A percentile compares a stretch with the other conserved stretches of the same genome.
phyloP scores from a whole-genome alignment of 495 filamentous ascomycete genomes.

The Penicillium diatomitis region DNA sequence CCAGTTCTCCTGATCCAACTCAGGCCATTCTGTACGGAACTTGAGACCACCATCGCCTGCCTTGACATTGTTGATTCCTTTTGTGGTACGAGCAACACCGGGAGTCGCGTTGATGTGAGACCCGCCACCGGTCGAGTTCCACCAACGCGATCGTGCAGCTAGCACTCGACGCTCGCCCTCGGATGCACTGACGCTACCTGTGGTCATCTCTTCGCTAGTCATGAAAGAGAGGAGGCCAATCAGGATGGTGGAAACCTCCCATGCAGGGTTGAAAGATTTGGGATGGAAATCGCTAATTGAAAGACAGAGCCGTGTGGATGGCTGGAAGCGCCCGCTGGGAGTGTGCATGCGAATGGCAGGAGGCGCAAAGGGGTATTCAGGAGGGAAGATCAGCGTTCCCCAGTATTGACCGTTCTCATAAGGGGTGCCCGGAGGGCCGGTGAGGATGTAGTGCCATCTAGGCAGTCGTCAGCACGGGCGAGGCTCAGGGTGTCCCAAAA shows the following conservation, averaged over 20 bases:
- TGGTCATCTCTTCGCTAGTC: constrained; percentile 99
- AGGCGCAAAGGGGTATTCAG: constrained; percentile 94
- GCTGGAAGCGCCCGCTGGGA: constrained; percentile 89
- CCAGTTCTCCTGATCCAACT: constrained; percentile 86
- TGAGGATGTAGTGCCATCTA: constrained; percentile 97
- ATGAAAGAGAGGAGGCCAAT: constrained; percentile 94
- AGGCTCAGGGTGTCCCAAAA: no score
- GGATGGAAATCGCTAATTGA: constrained; percentile 96
- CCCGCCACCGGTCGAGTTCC: constrained; percentile 96
- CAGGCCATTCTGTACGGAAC: constrained; percentile 83
- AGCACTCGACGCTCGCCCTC: constrained; percentile 70
- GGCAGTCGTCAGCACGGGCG: constrained; percentile 1
- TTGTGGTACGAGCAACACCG: constrained; percentile 35
- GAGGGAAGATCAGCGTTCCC: constrained; percentile 91
- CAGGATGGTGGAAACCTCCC: constrained; percentile 93
- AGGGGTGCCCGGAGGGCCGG: constrained; percentile 87
- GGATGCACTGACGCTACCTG: constrained; percentile 74
- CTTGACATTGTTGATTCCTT: constrained; percentile 59
- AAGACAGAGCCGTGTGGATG: constrained; percentile 82
- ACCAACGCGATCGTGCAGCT: constrained; percentile 78
- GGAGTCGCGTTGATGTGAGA: constrained; percentile 46
- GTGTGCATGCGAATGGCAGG: constrained; percentile 99
- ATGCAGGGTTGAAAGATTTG: constrained; percentile 96
- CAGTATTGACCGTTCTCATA: constrained; percentile 96
- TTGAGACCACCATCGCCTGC: constrained; percentile 88